A percentile compares a stretch with the other conserved stretches of the same genome.
Conservation (phyloP, 768 basidiomycete genomes). For the Tulasnella calospora region DNA sequence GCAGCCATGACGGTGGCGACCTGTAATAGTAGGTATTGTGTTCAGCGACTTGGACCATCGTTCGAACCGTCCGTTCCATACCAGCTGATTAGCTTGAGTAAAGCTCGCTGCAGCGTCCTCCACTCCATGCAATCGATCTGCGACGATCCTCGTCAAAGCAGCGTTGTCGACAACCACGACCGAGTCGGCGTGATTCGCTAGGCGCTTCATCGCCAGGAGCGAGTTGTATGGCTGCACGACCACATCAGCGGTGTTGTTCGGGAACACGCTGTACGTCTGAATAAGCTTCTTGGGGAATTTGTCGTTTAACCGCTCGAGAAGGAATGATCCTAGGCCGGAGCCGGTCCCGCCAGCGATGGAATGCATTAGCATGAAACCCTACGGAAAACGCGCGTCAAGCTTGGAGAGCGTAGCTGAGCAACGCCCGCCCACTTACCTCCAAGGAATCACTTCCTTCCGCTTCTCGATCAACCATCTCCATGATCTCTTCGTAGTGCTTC, state of each 20-base stretch:
- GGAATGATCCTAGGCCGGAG: conserved; percentile 95
- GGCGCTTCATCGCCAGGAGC: conserved; percentile 81
- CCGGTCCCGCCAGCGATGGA: conserved; percentile 99
- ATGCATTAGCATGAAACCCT: conserved; percentile 99
- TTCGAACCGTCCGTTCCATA: conserved; percentile 36
- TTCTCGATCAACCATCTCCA: conserved; percentile 98
- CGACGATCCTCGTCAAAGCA: conserved; percentile 85
- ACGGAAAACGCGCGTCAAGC: not conserved
- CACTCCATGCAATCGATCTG: conserved; percentile 74
- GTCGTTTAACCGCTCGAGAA: conserved; percentile 93
- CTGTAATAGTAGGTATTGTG: conserved; percentile 40
- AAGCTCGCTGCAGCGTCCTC: conserved; percentile 71
- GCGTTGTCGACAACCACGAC: conserved; percentile 98
- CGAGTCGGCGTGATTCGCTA: conserved; percentile 94
- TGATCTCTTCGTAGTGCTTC: conserved; percentile 87
- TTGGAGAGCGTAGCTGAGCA: not conserved
- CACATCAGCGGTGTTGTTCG: conserved; percentile 86
- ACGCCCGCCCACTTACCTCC: conserved; percentile 34
- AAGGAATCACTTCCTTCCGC: conserved; percentile 96
- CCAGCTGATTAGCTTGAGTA: conserved; percentile 88
- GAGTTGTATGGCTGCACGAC: conserved; percentile 99
- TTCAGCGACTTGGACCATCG: not conserved
- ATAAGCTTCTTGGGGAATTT: conserved; percentile 98
- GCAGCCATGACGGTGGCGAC: conserved; percentile 97
- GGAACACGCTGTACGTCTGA: conserved; percentile 98